phyloP scores from a whole-genome alignment of 2,329 filamentous ascomycete species.

The Fusarium sp. region DNA sequence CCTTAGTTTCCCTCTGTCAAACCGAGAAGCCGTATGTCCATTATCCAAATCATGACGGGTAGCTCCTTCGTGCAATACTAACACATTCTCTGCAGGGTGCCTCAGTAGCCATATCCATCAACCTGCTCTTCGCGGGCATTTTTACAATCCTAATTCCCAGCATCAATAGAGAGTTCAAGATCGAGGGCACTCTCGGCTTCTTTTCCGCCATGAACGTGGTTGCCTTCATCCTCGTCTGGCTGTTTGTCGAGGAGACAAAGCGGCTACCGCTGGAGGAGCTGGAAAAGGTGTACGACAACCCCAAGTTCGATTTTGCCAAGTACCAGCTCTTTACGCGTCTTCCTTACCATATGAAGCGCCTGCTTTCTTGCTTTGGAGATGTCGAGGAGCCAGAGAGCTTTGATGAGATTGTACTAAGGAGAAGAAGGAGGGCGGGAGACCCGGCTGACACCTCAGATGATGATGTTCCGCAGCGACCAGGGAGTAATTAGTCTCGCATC shows the following conservation, averaged over 20 bases:
- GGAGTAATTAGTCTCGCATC: background rate
- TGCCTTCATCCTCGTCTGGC: slow-evolving; percentile 59
- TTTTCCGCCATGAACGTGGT: slow-evolving; percentile 59
- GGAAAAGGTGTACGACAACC: slow-evolving; percentile 36
- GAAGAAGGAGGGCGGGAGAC: background rate
- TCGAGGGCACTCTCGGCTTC: slow-evolving; percentile 53
- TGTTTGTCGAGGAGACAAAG: slow-evolving; percentile 61
- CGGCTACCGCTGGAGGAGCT: slow-evolving; percentile 58
- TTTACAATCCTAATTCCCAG: slow-evolving; percentile 57
- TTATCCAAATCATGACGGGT: accelerated
- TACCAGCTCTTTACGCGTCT: slow-evolving; percentile 51
- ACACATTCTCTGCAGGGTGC: slow-evolving; percentile 51
- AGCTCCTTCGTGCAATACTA: background rate
- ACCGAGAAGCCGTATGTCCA: slow-evolving; percentile 56
- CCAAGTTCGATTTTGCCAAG: slow-evolving; percentile 53
- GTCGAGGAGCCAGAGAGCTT: background rate
- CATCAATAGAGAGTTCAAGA: slow-evolving; percentile 40
- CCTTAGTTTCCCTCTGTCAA: slow-evolving; percentile 58
- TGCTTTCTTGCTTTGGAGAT: background rate
- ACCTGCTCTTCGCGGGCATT: slow-evolving; percentile 60
- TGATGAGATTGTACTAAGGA: slow-evolving; percentile 12
- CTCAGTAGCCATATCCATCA: slow-evolving; percentile 60
- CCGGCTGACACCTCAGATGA: background rate
- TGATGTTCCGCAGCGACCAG: background rate
- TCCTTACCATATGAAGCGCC: slow-evolving; percentile 49